These are phyloP conservation scores for Usnea hakonensis DNA, from an alignment of 495 filamentous ascomycete species.

Conservation along the genomic window DNA sequence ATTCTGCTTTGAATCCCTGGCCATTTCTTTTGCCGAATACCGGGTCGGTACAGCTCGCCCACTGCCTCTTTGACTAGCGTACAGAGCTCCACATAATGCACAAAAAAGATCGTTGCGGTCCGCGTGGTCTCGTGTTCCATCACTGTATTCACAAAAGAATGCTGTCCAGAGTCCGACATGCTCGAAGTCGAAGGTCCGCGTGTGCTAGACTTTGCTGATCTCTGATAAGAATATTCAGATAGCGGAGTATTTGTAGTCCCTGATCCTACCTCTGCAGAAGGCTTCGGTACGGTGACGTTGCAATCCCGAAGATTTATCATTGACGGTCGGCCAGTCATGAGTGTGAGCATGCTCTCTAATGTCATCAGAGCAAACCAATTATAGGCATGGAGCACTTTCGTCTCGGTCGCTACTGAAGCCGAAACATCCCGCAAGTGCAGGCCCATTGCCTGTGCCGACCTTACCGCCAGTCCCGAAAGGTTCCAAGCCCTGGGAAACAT, in stretches of 20 bases:
- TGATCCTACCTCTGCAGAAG: slow-evolving; percentile 21
- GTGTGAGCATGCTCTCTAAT: slow-evolving; percentile 49
- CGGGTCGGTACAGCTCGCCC: slow-evolving; percentile 50
- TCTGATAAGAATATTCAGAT: not conserved
- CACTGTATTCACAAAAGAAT: slow-evolving; percentile 12
- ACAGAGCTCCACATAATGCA: slow-evolving; percentile 43
- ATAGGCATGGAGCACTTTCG: slow-evolving; percentile 50
- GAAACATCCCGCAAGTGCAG: slow-evolving; percentile 52
- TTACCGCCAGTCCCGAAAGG: slow-evolving; percentile 48
- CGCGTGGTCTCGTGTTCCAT: slow-evolving; percentile 12
- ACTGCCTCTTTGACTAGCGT: slow-evolving; percentile 49
- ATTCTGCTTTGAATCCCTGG: slow-evolving; percentile 53
- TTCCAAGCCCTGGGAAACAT: slow-evolving; percentile 49
- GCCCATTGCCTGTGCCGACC: slow-evolving; percentile 51
- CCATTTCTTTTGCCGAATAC: slow-evolving; percentile 48
- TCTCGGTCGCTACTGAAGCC: slow-evolving; percentile 37
- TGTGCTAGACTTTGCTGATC: not conserved
- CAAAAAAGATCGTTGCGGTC: slow-evolving; percentile 40
- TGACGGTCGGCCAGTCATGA: slow-evolving; percentile 54
- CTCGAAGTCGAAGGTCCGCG: not conserved
- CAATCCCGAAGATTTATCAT: slow-evolving; percentile 47
- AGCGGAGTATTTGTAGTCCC: not conserved
- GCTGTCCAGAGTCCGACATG: not conserved
- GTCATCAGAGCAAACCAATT: slow-evolving; percentile 56
- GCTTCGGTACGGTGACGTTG: slow-evolving; percentile 46